Evolutionary conservation across 768 basidiomycete species (phyloP).

Genomic region (Boletus vinaceobasis): DNA sequence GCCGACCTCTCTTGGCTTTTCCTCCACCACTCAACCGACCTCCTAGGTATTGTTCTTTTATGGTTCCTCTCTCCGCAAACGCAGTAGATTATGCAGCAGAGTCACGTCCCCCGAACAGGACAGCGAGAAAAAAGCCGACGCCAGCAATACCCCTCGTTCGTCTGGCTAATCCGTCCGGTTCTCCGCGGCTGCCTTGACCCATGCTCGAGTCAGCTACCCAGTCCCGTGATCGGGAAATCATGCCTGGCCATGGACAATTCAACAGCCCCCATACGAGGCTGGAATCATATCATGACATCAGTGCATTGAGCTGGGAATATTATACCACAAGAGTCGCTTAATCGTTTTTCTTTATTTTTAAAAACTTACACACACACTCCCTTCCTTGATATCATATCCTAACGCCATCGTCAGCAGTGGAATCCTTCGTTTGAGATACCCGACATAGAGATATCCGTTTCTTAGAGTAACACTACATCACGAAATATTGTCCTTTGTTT

Average conservation of each 20-base stretch:
- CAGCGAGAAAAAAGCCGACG: neutral
- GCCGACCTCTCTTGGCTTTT: constrained; percentile 6
- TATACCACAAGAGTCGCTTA: neutral
- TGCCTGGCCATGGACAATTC: constrained; percentile 11
- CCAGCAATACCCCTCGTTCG: neutral
- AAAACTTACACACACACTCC: no score
- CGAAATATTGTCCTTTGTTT: neutral
- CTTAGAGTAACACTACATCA: neutral
- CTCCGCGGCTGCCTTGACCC: neutral
- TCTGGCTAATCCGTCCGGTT: neutral
- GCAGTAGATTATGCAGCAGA: constrained; percentile 19
- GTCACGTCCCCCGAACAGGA: constrained; percentile 7
- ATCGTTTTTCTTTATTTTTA: neutral
- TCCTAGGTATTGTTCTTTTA: constrained; percentile 30
- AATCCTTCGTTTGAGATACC: neutral
- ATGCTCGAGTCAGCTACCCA: neutral
- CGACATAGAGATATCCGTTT: neutral
- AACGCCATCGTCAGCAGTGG: neutral
- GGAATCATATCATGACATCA: constrained; percentile 4
- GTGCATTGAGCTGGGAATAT: neutral
- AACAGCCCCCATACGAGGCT: neutral
- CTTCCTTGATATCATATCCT: neutral
- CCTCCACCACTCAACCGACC: neutral
- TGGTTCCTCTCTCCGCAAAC: constrained; percentile 27
- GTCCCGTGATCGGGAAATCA: constrained; percentile 4